Evolutionary conservation across 1,139 yeast species (phyloP).

Genomic region (Lodderomyces metapsilosis): DNA sequence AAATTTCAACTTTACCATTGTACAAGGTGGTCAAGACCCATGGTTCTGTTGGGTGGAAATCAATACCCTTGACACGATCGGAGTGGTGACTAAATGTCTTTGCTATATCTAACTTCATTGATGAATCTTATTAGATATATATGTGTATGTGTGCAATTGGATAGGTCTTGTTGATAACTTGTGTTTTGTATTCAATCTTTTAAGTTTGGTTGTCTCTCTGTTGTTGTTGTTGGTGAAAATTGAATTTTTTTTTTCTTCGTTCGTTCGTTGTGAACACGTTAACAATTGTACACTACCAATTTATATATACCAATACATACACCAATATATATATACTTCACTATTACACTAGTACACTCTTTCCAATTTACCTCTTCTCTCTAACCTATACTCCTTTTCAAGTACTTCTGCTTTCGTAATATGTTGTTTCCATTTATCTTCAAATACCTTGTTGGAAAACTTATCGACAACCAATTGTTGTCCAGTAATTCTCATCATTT

Average conservation of each 20-base stretch:
- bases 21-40: slow-evolving; percentile 89
- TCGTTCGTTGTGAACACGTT: neutral
- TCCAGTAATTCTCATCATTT: slow-evolving; percentile 52
- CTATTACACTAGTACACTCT: slow-evolving; percentile 31
- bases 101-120: slow-evolving; percentile 53
- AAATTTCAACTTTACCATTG: slow-evolving; percentile 84
- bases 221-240: slow-evolving; percentile 9
- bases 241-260: neutral
- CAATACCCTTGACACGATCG: slow-evolving; percentile 96
- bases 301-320: neutral
- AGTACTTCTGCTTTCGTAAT: slow-evolving; percentile 35
- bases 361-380: slow-evolving; percentile 37
- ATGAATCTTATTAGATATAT: slow-evolving; percentile 1
- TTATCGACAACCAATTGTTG: slow-evolving; percentile 49
- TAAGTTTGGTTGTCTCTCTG: neutral
- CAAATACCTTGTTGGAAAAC: slow-evolving; percentile 71
- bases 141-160: neutral
- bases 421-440: slow-evolving; percentile 54
- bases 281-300: slow-evolving; percentile 12
- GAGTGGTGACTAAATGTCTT: slow-evolving; percentile 84
- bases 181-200: too few species aligned
- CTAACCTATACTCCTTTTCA: slow-evolving; percentile 40
- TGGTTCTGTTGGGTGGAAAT: slow-evolving; percentile 96
- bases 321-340: neutral
- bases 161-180: slow-evolving; percentile 3